Percentiles rank a stretch among this genome's conserved stretches.
Conservation (phyloP, 441 rosid genomes). For the Daphne laureola region DNA sequence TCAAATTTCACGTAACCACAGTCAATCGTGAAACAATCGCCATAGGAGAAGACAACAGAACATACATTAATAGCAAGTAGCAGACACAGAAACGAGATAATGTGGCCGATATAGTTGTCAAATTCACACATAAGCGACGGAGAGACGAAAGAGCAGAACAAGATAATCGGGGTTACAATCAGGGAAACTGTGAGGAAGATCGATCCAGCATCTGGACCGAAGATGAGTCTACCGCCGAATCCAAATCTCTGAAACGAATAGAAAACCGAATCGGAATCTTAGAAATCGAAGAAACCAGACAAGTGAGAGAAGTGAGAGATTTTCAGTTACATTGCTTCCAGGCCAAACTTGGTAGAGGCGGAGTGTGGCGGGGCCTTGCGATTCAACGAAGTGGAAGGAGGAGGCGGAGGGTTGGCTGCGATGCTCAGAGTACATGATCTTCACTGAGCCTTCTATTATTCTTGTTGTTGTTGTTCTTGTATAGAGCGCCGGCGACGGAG, state of each 20-base stretch:
- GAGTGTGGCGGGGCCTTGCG: too few relatives aligned
- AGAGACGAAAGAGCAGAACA: slow-evolving; percentile 53
- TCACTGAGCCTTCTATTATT: too few relatives aligned
- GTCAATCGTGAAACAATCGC: too few relatives aligned
- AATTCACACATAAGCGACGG: slow-evolving; percentile 29
- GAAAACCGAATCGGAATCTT: background rate
- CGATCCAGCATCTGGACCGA: slow-evolving; percentile 17
- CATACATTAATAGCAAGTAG: slow-evolving; percentile 48
- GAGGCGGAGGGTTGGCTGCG: too few relatives aligned
- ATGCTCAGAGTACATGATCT: too few relatives aligned
- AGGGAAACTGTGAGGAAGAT: slow-evolving; percentile 17
- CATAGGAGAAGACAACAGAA: slow-evolving; percentile 6
- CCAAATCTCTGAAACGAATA: slow-evolving; percentile 9
- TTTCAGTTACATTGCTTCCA: too few relatives aligned
- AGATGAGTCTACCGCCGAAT: slow-evolving; percentile 15
- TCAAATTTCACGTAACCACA: background rate
- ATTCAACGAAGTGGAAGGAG: too few relatives aligned
- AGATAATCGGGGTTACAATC: slow-evolving; percentile 14
- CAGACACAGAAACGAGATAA: slow-evolving; percentile 27
- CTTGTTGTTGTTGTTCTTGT: background rate
- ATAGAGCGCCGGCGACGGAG: background rate
- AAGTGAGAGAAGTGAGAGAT: too few relatives aligned
- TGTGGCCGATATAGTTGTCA: slow-evolving; percentile 29
- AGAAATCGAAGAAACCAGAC: too few relatives aligned
- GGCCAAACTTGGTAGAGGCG: too few relatives aligned